phyloP scores from a whole-genome alignment of 1,284 basidiomycete genomes.

The Sanguinoderma infundibulare region DNA sequence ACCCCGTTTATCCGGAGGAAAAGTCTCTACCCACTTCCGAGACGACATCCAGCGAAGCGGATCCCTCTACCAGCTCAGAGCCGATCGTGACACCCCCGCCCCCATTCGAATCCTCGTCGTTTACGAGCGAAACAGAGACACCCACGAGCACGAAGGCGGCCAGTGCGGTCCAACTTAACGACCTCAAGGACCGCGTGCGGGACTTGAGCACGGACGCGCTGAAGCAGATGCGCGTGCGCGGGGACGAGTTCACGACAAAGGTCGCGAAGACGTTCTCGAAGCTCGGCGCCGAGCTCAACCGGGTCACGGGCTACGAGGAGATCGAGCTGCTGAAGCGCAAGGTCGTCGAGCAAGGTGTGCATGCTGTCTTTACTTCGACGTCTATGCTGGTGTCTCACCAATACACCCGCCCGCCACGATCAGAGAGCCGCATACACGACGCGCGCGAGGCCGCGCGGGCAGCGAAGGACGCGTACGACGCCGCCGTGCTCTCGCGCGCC shows the following conservation, averaged over 20 bases:
- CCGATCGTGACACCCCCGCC: not conserved
- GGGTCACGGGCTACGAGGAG: constrained; percentile 88
- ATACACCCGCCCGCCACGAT: not conserved
- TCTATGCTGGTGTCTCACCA: not conserved
- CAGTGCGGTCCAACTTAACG: constrained; percentile 5
- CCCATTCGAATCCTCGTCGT: not conserved
- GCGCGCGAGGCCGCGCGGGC: constrained; percentile 62
- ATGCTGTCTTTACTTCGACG: not conserved
- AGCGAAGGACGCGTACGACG: constrained; percentile 77
- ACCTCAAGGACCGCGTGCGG: constrained; percentile 39
- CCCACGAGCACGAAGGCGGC: not conserved
- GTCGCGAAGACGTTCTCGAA: constrained; percentile 68
- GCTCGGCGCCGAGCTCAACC: constrained; percentile 81
- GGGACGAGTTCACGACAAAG: constrained; percentile 59
- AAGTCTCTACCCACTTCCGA: not conserved
- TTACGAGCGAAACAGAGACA: not conserved
- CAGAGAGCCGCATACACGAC: constrained; percentile 67
- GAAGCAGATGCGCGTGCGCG: constrained; percentile 51
- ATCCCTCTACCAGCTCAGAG: not conserved
- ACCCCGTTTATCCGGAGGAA: not conserved
- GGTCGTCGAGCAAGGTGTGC: constrained; percentile 83
- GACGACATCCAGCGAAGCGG: not conserved
- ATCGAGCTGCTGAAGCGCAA: constrained; percentile 82
- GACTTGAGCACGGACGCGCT: constrained; percentile 56
- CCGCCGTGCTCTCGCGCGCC: constrained; percentile 75